Percentiles rank a stretch among this genome's conserved stretches.
Conservation (phyloP, 1,139 yeast genomes). For the Nakaseomyces delphensis region DNA sequence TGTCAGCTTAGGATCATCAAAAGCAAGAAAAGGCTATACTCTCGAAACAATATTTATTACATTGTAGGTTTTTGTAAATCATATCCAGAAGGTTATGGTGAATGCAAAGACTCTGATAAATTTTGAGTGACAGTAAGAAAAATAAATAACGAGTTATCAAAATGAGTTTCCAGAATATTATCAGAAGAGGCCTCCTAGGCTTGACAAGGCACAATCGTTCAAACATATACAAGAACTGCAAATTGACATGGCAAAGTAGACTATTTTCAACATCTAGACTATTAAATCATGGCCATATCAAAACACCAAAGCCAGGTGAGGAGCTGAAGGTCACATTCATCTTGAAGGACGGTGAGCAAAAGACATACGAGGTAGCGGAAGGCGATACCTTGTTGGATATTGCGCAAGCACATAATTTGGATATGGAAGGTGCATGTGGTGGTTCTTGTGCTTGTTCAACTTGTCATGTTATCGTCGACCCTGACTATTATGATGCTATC, state of each 20-base stretch:
- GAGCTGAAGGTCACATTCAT: constrained; percentile 80
- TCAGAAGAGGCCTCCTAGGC: neutral
- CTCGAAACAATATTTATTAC: too few species aligned
- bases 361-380: constrained; percentile 75
- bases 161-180: neutral
- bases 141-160: too few species aligned
- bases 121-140: too few species aligned
- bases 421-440: constrained; percentile 98
- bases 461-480: constrained; percentile 93
- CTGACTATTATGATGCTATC: constrained; percentile 79
- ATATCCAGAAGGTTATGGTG: too few species aligned
- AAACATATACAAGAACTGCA: neutral
- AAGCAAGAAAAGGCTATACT: too few species aligned
- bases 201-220: neutral
- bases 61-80: too few species aligned
- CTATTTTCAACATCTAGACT: constrained; percentile 11
- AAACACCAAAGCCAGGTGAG: constrained; percentile 88
- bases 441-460: constrained; percentile 99
- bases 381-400: constrained; percentile 90
- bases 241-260: constrained; percentile 6
- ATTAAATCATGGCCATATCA: constrained; percentile 69
- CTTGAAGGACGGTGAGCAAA: constrained; percentile 81
- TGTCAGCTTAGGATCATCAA: too few species aligned
- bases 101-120: too few species aligned
- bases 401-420: constrained; percentile 87